Evolutionary conservation across 345 rosid species (phyloP).

Genomic region (Gossypioides kirkii): DNA sequence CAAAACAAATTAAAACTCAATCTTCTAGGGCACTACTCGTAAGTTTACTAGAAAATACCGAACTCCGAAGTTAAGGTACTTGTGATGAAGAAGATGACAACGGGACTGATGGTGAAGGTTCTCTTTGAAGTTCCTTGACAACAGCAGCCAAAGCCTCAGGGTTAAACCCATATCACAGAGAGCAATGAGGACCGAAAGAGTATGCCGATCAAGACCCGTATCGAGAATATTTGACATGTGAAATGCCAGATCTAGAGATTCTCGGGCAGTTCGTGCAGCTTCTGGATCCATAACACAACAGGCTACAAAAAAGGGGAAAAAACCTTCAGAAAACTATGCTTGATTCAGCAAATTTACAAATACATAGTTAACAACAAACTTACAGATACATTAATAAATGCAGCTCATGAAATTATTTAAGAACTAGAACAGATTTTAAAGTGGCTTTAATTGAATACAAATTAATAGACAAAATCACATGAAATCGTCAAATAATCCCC

Average conservation of each 20-base stretch:
- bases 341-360: not conserved
- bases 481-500: not conserved
- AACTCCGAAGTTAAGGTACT: not conserved
- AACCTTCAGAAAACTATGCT: not conserved
- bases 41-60: not conserved
- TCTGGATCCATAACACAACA: conserved; percentile 32
- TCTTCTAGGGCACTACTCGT: not conserved
- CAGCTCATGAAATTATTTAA: not conserved
- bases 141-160: conserved; percentile 47
- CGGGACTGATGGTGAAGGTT: conserved; percentile 20
- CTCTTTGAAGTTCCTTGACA: conserved; percentile 38
- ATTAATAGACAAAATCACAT: not conserved
- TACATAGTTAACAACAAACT: not conserved
- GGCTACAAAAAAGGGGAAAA: not conserved
- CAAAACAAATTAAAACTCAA: not conserved
- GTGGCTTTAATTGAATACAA: not conserved
- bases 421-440: not conserved
- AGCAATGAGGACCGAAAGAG: conserved; percentile 42
- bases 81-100: conserved; percentile 4
- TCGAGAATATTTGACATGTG: conserved; percentile 50
- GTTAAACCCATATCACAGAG: conserved; percentile 45
- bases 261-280: conserved; percentile 39
- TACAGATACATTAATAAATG: not conserved
- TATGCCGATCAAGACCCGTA: conserved; percentile 47
- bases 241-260: conserved; percentile 46